phyloP scores from a whole-genome alignment of 2,329 filamentous ascomycete species.

The Clonostachys solani region DNA sequence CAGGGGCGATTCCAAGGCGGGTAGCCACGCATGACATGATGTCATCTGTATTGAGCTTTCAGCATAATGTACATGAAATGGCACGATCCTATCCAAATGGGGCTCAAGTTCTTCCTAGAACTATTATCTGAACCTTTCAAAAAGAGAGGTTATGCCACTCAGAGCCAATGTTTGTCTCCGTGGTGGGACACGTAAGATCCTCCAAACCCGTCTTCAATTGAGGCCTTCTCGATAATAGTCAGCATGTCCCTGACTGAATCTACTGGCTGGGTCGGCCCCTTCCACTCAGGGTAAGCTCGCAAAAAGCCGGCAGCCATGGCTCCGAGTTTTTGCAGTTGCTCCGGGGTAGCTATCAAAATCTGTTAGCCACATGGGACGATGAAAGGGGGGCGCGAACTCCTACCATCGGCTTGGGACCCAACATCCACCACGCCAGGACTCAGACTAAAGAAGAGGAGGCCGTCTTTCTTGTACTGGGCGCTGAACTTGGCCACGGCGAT shows the following conservation, averaged over 20 bases:
- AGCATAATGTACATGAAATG: too few species aligned
- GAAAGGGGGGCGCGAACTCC: background rate
- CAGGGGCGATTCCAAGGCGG: too few species aligned
- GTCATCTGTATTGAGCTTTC: too few species aligned
- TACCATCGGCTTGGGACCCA: background rate
- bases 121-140: too few species aligned
- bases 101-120: too few species aligned
- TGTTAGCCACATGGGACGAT: background rate
- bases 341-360: background rate
- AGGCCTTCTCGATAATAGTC: background rate
- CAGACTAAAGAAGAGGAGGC: conserved; percentile 9
- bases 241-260: conserved; percentile 1
- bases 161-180: conserved; percentile 1
- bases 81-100: too few species aligned
- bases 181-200: background rate
- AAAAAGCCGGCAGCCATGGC: background rate
- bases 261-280: background rate
- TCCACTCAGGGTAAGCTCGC: background rate
- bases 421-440: background rate
- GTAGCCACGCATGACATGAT: too few species aligned
- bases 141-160: too few species aligned
- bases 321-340: background rate
- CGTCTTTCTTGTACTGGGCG: conserved; percentile 1
- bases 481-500: conserved; percentile 4
- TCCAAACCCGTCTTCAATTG: background rate